phyloP scores from a whole-genome alignment of 176 grass and related monocot species.

The Pontederia crassipes region DNA sequence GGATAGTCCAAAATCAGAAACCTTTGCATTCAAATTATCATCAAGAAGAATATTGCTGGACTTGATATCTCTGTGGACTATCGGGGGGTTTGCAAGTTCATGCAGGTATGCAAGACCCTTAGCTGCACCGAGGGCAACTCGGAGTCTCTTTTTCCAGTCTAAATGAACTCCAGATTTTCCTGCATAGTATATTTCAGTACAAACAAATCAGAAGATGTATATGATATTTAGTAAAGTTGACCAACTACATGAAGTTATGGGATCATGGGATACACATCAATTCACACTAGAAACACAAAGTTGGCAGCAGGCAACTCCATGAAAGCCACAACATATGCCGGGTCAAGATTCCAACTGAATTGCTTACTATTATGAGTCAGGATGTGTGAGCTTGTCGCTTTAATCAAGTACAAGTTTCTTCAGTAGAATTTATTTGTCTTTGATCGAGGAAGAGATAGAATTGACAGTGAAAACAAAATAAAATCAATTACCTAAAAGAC shows the following conservation, averaged over 20 bases:
- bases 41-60: constrained; percentile 82
- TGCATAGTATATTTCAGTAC: background rate
- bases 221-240: too few species aligned
- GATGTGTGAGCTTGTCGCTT: too few species aligned
- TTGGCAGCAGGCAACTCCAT: too few species aligned
- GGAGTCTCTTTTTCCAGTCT: constrained; percentile 64
- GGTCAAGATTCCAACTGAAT: too few species aligned
- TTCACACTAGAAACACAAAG: too few species aligned
- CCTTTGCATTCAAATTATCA: constrained; percentile 68
- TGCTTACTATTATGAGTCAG: too few species aligned
- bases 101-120: constrained; percentile 73
- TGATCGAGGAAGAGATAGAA: background rate
- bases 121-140: constrained; percentile 50
- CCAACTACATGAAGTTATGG: background rate
- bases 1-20: constrained; percentile 76
- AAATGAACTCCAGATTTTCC: constrained; percentile 69
- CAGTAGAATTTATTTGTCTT: background rate
- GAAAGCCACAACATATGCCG: too few species aligned
- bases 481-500: background rate
- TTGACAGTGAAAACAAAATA: too few species aligned
- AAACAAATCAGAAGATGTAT: background rate
- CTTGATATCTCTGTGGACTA: constrained; percentile 85
- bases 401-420: background rate
- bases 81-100: constrained; percentile 71
- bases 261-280: too few species aligned